phyloP scores from a whole-genome alignment of 139 green algal species.

The Astrephomene gubernaculifera region DNA sequence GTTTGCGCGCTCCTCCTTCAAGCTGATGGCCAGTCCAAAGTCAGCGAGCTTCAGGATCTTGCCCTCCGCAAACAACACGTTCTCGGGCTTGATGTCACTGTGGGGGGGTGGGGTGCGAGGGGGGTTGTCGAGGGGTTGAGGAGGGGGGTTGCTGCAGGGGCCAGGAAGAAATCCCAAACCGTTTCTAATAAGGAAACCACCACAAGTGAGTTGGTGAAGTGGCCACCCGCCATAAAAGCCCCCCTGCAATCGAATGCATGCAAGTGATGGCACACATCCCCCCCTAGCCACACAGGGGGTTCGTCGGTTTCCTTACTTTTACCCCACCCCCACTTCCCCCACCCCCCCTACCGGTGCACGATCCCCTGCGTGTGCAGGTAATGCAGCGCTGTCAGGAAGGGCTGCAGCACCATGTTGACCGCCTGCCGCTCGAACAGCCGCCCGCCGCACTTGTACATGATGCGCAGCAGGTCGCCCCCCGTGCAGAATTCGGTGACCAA shows the following conservation, averaged over 20 bases:
- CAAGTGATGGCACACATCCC: too few relatives aligned
- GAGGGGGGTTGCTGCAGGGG: too few relatives aligned
- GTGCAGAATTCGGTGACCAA: slow-evolving; percentile 68
- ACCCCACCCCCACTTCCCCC: background rate
- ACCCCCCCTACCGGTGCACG: slow-evolving; percentile 22
- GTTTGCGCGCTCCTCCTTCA: slow-evolving; percentile 59
- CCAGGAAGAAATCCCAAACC: too few relatives aligned
- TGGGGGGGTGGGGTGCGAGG: background rate
- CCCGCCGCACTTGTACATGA: slow-evolving; percentile 58
- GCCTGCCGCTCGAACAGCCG: slow-evolving; percentile 53
- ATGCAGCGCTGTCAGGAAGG: slow-evolving; percentile 61
- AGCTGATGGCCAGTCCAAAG: slow-evolving; percentile 69
- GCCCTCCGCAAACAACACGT: slow-evolving; percentile 60
- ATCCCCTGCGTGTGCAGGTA: slow-evolving; percentile 65
- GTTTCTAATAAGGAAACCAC: too few relatives aligned
- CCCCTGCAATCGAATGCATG: too few relatives aligned
- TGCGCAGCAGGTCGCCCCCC: slow-evolving; percentile 63
- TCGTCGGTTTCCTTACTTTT: too few relatives aligned
- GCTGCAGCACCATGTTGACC: slow-evolving; percentile 58
- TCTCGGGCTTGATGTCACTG: slow-evolving; percentile 74
- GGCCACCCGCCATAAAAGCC: too few relatives aligned
- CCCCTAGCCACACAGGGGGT: too few relatives aligned
- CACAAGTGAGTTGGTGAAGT: too few relatives aligned
- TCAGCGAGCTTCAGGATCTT: slow-evolving; percentile 68
- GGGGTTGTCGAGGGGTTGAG: too few relatives aligned